Conservation (phyloP, 495 filamentous ascomycete genomes). For the Thermothielavioides terrestris region DNA sequence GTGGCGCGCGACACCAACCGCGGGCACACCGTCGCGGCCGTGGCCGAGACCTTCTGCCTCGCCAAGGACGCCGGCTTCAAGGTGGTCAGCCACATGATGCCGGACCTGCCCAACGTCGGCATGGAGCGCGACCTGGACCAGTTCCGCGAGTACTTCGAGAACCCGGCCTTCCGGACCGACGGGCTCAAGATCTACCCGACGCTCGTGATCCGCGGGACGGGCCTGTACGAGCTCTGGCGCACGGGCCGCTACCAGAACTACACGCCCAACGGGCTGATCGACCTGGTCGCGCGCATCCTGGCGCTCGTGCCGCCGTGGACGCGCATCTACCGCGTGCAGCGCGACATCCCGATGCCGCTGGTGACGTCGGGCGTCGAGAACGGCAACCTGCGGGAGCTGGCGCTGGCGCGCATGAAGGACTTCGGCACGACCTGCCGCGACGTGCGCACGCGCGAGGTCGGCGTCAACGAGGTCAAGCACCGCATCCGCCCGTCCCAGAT, state of each 20-base stretch:
- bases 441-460: conserved; percentile 94
- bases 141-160: conserved; percentile 96
- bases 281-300: conserved; percentile 89
- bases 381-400: conserved; percentile 88
- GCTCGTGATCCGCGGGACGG: conserved; percentile 92
- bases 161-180: conserved; percentile 93
- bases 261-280: conserved; percentile 90
- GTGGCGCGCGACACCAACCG: conserved; percentile 97
- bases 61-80: conserved; percentile 98
- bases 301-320: conserved; percentile 96
- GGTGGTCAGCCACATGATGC: conserved; percentile 99
- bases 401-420: conserved; percentile 93
- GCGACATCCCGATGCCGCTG: conserved; percentile 97
- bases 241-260: conserved; percentile 98
- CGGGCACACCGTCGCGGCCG: conserved; percentile 89
- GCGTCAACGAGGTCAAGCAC: conserved; percentile 97
- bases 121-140: conserved; percentile 97
- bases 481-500: conserved; percentile 95
- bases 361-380: conserved; percentile 97
- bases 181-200: conserved; percentile 98
- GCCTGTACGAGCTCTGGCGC: conserved; percentile 94
- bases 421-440: conserved; percentile 96
- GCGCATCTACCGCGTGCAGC: conserved; percentile 94
- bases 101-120: conserved; percentile 93
- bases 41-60: conserved; percentile 88